phyloP scores from a whole-genome alignment of 2,329 filamentous ascomycete species.

The Emmonsiellopsis sp. region DNA sequence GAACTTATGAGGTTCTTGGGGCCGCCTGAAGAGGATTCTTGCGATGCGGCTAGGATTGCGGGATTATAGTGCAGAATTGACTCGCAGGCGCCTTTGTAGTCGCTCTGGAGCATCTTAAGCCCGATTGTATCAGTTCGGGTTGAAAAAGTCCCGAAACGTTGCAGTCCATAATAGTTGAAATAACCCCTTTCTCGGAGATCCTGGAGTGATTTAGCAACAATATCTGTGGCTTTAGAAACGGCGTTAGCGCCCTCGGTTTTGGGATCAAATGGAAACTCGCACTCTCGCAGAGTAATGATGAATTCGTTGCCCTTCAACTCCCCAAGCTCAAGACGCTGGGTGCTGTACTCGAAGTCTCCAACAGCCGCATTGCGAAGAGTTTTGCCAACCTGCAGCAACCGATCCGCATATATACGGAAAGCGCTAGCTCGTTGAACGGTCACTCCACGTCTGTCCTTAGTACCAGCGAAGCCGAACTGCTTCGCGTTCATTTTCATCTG shows the following conservation, averaged over 20 bases:
- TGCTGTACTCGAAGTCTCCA: slow-evolving; percentile 72
- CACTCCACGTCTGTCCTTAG: slow-evolving; percentile 80
- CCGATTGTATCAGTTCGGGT: slow-evolving; percentile 81
- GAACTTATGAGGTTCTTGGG: slow-evolving; percentile 46
- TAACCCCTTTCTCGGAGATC: slow-evolving; percentile 68
- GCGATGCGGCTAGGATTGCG: slow-evolving; percentile 47
- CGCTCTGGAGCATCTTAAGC: slow-evolving; percentile 68
- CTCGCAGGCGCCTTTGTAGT: slow-evolving; percentile 72
- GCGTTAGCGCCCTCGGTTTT: slow-evolving; percentile 33
- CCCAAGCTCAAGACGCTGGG: slow-evolving; percentile 65
- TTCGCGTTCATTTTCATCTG: slow-evolving; percentile 60
- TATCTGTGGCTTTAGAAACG: slow-evolving; percentile 31
- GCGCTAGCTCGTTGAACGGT: slow-evolving; percentile 74
- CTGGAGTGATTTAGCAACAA: slow-evolving; percentile 50
- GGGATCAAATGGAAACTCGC: slow-evolving; percentile 46
- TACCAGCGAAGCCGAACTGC: slow-evolving; percentile 72
- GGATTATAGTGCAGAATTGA: slow-evolving; percentile 66
- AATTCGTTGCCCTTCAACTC: slow-evolving; percentile 88
- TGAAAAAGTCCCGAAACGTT: slow-evolving; percentile 83
- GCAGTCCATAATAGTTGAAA: slow-evolving; percentile 97
- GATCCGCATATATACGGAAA: slow-evolving; percentile 49
- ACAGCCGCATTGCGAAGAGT: slow-evolving; percentile 52
- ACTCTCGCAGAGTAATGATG: slow-evolving; percentile 81
- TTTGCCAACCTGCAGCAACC: slow-evolving; percentile 55
- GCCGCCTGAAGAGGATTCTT: slow-evolving; percentile 24